phyloP scores from a whole-genome alignment of 768 basidiomycete species.

The Lentinula edodes region DNA sequence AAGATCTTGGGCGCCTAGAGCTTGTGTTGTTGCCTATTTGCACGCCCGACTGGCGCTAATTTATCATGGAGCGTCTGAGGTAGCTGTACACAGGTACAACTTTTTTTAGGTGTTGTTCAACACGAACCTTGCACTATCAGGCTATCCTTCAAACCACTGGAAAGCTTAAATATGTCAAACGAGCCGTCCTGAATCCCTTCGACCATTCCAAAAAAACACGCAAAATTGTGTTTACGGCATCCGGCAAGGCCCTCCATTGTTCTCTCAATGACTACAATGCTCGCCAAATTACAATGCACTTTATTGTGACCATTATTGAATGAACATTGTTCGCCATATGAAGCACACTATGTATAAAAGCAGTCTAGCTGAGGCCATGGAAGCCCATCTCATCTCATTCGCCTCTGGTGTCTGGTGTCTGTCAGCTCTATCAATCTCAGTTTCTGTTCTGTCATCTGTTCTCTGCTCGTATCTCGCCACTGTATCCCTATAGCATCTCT shows the following conservation, averaged over 20 bases:
- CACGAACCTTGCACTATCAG: too few relatives aligned
- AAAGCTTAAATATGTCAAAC: too few relatives aligned
- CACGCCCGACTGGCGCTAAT: too few relatives aligned
- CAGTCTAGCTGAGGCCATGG: background rate
- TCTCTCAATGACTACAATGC: background rate
- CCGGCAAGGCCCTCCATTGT: background rate
- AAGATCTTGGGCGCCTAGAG: too few relatives aligned
- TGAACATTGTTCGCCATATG: background rate
- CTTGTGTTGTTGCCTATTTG: too few relatives aligned
- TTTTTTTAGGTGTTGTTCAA: too few relatives aligned
- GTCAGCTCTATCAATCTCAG: background rate
- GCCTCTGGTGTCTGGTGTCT: constrained; percentile 1
- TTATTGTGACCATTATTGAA: background rate
- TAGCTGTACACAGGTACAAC: too few relatives aligned
- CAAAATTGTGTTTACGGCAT: background rate
- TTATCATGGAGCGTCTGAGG: too few relatives aligned
- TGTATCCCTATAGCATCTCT: background rate
- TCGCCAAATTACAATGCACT: background rate
- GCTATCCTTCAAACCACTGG: too few relatives aligned
- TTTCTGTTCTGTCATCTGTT: background rate
- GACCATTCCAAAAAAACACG: too few relatives aligned
- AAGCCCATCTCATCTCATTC: background rate
- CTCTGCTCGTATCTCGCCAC: background rate
- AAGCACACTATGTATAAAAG: background rate
- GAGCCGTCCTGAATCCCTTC: too few relatives aligned